A percentile compares a stretch with the other conserved stretches of the same genome.
These are phyloP conservation scores for Amesomyces nigricolor DNA, from an alignment of 2,329 filamentous ascomycete genomes.

Conservation along the genomic window DNA sequence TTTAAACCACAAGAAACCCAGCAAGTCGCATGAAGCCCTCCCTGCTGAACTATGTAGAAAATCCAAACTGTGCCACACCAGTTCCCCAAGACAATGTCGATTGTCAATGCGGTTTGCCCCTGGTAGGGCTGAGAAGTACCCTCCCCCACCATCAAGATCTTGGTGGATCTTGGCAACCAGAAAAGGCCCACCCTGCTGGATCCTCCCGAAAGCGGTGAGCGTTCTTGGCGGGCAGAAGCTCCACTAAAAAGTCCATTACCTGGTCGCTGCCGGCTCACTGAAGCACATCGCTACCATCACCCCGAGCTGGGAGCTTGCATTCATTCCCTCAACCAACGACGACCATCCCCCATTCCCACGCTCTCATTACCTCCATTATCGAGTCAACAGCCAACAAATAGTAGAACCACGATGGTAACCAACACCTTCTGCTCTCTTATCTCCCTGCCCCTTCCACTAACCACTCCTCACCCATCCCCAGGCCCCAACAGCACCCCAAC, in stretches of 20 bases:
- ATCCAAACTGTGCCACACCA: neutral
- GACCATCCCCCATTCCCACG: neutral
- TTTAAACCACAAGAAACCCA: too few species aligned
- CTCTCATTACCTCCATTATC: neutral
- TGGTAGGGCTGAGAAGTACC: constrained; percentile 19
- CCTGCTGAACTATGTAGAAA: too few species aligned
- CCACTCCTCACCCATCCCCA: constrained; percentile 6
- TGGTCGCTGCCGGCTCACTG: neutral
- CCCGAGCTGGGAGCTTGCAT: neutral
- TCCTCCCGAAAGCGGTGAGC: neutral
- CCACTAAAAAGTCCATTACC: constrained; percentile 28
- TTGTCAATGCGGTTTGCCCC: neutral
- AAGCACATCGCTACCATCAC: neutral
- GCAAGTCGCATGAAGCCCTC: too few species aligned
- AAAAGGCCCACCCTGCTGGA: neutral
- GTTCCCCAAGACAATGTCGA: neutral
- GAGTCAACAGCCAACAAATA: neutral
- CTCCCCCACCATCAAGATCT: constrained; percentile 15
- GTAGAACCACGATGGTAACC: constrained; percentile 1
- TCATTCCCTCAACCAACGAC: neutral
- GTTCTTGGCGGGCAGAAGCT: neutral
- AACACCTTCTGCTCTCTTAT: neutral
- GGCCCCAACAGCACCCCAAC: constrained; percentile 25
- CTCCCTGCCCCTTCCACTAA: neutral
- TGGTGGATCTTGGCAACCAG: constrained; percentile 7